Evolutionary conservation across 257 asterid genomes (phyloP).

Genomic region (Solanum etuberosum): DNA sequence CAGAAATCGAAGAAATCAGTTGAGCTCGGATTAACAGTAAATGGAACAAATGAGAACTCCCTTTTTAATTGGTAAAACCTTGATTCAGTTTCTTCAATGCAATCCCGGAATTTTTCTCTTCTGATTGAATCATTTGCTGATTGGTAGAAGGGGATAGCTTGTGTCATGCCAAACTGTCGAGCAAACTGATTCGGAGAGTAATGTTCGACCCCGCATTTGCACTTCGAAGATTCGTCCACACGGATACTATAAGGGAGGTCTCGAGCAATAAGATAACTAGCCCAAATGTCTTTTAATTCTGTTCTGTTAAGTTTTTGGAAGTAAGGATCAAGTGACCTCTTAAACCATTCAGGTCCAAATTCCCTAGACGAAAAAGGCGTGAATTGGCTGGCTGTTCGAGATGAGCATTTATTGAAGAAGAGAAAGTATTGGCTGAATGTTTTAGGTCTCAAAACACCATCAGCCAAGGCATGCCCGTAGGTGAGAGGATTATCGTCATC

Average conservation of each 20-base stretch:
- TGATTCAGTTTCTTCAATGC: background rate
- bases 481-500: background rate
- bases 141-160: background rate
- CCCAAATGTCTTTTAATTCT: constrained; percentile 1
- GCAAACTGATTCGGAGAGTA: constrained; percentile 7
- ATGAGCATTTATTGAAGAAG: background rate
- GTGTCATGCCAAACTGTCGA: constrained; percentile 3
- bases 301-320: background rate
- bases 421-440: background rate
- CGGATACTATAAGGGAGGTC: background rate
- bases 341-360: constrained; percentile 7
- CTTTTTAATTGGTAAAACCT: background rate
- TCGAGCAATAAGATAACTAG: constrained; percentile 2
- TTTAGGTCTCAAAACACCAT: background rate
- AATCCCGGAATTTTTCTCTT: background rate
- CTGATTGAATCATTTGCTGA: background rate
- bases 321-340: constrained; percentile 2
- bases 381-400: background rate
- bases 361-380: background rate
- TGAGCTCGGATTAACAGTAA: background rate
- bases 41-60: background rate
- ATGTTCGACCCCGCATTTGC: background rate
- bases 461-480: constrained; percentile 1
- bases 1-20: background rate
- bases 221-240: background rate